phyloP scores from a whole-genome alignment of 371 early-diverging fungal genomes.

The Thermomucor indicae-seudaticae region DNA sequence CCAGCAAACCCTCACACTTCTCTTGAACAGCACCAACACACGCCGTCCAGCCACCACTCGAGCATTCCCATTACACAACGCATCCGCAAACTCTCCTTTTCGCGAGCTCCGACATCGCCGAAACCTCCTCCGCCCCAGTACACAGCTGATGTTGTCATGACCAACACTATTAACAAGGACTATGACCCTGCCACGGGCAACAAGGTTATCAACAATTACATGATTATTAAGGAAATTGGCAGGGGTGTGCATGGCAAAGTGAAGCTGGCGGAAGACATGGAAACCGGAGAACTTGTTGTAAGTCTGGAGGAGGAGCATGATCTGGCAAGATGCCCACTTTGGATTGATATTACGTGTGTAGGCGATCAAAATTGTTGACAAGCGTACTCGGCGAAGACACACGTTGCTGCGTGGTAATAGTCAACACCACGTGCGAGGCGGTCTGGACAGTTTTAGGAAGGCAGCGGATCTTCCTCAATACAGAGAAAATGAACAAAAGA shows the following conservation, averaged over 20 bases:
- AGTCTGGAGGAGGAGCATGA: conserved; percentile 10
- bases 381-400: conserved; percentile 63
- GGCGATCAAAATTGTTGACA: conserved; percentile 87
- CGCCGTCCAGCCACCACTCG: conserved; percentile 1
- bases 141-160: conserved; percentile 31
- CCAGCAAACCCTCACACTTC: not conserved
- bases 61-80: conserved; percentile 4
- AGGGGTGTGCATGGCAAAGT: conserved; percentile 96
- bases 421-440: conserved; percentile 26
- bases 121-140: not conserved
- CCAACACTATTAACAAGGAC: conserved; percentile 70
- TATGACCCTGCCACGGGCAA: conserved; percentile 82
- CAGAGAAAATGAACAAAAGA: conserved; percentile 78
- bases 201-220: conserved; percentile 93
- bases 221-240: conserved; percentile 89
- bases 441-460: conserved; percentile 10
- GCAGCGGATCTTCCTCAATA: conserved; percentile 16
- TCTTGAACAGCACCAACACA: not conserved
- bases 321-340: not conserved
- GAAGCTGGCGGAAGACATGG: conserved; percentile 77
- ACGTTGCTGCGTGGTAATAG: conserved; percentile 30
- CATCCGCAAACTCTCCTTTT: conserved; percentile 15
- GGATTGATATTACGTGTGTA: conserved; percentile 15
- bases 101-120: conserved; percentile 11
- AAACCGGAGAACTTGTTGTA: conserved; percentile 76